Evolutionary conservation across 2,329 filamentous ascomycete genomes (phyloP), one percentile per base, ranked within the genome.

Genomic region (Aphanoascus verrucosus): DNA sequence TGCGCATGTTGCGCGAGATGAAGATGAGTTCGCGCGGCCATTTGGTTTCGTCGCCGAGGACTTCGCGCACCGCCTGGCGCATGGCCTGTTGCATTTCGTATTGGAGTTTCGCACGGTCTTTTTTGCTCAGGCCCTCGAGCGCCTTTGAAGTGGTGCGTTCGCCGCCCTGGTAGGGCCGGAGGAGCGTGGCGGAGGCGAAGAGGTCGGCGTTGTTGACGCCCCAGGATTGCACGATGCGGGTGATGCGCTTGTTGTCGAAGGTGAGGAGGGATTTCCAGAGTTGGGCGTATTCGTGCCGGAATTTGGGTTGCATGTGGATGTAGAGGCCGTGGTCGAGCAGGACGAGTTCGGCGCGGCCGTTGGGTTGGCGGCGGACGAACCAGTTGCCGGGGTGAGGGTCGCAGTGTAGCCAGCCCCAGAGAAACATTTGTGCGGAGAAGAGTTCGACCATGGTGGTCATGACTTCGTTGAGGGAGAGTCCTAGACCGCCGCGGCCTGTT

Each of bases 311-410:
- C 86, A 97, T 93, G 68, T 87, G 85, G 53, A 97, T 88, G 72
- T 98, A 98, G 5, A 98, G 81, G 0, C 93, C 93, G 69, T 98
- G 93, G 69, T 98, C 93, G 65, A 98, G 95, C 35, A 98, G 82
- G 0, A 97, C 91, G 31, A 98, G 78, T 72, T 98, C 89, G 0
- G 91, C 79, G 42, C 82, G 78, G n/a, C 91, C 91, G 42, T 78
- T 83, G 1, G 89, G 86, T 14, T 88, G 76, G 7, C 93, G 84
- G 7, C 93, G 85, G 64, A 97, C 85, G 72, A 98, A 95, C 67
- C 97, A 93, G 71, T 98, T 98, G 28, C 91, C 91, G 1, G 93
- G 93, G 65, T 98, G 93, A 8, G 93, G 93, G 67, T 98, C 93
- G 71, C 91, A 96, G 73, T 98, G 91, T 0, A 97, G 87, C 42